These are phyloP conservation scores for Graphilbum sp. DNA, from an alignment of 2,329 filamentous ascomycete genomes.

Conservation along the genomic window DNA sequence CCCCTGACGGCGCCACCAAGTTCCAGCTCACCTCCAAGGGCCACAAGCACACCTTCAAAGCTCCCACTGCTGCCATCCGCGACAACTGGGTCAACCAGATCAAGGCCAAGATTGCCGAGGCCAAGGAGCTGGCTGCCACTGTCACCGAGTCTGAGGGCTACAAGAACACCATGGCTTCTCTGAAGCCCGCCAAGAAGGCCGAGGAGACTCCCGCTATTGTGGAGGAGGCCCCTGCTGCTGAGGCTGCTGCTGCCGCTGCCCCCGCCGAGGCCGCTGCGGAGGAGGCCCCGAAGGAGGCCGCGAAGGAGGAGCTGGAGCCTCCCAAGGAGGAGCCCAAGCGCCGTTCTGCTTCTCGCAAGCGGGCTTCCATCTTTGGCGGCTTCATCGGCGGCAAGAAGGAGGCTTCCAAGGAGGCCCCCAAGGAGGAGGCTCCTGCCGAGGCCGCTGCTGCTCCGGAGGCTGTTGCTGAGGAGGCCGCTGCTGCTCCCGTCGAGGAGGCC, in stretches of 20 bases:
- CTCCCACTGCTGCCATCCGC: constrained; percentile 55
- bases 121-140: constrained; percentile 60
- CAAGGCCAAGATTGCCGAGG: constrained; percentile 69
- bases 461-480: constrained; percentile 17
- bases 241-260: not conserved
- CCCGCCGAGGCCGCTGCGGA: constrained; percentile 11
- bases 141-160: constrained; percentile 70
- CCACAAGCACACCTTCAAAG: constrained; percentile 92
- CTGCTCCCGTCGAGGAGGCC: constrained; percentile 19
- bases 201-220: constrained; percentile 17
- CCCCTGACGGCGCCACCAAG: constrained; percentile 59
- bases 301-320: too few relatives aligned
- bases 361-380: constrained; percentile 44
- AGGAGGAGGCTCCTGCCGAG: constrained; percentile 19
- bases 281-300: constrained; percentile 15
- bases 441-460: constrained; percentile 16
- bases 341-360: constrained; percentile 49
- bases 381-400: constrained; percentile 39
- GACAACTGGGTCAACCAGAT: constrained; percentile 83
- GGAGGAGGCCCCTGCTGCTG: constrained; percentile 3
- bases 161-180: constrained; percentile 67
- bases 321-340: constrained; percentile 45
- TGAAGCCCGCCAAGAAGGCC: constrained; percentile 34
- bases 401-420: constrained; percentile 11
- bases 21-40: constrained; percentile 75